Evolutionary conservation across 768 basidiomycete species (phyloP), one percentile per base, ranked within the genome.

Genomic region (Saitozyma podzolica): DNA sequence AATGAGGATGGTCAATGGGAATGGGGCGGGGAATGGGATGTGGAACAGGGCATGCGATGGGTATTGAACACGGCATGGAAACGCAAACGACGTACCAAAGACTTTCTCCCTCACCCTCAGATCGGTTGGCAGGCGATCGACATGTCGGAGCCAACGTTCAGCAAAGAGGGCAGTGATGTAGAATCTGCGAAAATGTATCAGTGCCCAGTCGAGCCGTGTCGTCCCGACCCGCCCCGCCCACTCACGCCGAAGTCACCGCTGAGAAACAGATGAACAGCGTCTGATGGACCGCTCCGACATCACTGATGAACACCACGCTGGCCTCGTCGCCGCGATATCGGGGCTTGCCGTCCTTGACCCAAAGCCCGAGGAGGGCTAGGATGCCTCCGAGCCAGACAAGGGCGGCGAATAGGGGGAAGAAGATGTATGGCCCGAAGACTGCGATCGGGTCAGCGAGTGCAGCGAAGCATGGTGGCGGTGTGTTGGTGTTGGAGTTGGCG

Each of bases 71-170:
- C 29, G 29, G 29, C 5, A 29, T 29, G 29, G 29, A 5, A 29
- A 29, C 29, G 29, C 29, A 5, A 29, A 29, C 29, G 29, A 29
- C 29, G 5, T 40, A 76, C 72, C 77, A 59, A 72, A 79, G 40
- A 81, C 58, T 51, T 72, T 68, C 61, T 80, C 80, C 9, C 74
- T 53, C 50, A 54, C 63, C 16, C 73, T 58, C 0, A 80, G 42
- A 16, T 78, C 70, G 14, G 73, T 72, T 3, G 81, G 81, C 2
- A 82, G 64, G 8, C 81, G 75, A 50, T 81, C 80, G 39, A 80
- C 71, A 61, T 81, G 80, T 9, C 81, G 64, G 3, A 82, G 69
- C 79, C 78, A 81, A 39, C 81, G 67, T 62, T 81, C 81, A 19
- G 73, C 62, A 51, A 80, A 68, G 16, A 81, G 67, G 1, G 75